Conservation (phyloP, 805 yeast species). For the Hanseniaspora osmophila region DNA sequence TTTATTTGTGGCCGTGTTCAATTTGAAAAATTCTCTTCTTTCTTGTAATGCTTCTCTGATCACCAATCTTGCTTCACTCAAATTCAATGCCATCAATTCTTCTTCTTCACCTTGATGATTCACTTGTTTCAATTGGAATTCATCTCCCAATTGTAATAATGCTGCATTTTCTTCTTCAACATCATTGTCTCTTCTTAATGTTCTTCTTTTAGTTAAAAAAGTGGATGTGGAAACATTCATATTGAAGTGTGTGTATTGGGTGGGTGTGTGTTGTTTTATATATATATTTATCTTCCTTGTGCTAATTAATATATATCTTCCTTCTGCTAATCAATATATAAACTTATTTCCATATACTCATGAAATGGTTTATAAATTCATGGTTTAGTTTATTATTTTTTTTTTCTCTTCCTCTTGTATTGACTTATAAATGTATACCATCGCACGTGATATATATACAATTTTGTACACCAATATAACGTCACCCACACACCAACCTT, state of each 20-base stretch:
- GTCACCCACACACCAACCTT: too few relatives aligned
- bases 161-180: constrained; percentile 92
- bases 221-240: constrained; percentile 90
- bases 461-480: too few relatives aligned
- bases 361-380: too few relatives aligned
- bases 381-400: too few relatives aligned
- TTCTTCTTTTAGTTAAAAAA: constrained; percentile 69
- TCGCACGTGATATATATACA: too few relatives aligned
- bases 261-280: background rate
- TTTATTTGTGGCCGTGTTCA: too few relatives aligned
- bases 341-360: too few relatives aligned
- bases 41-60: constrained; percentile 82
- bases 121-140: constrained; percentile 68
- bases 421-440: too few relatives aligned
- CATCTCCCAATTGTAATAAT: constrained; percentile 77
- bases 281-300: background rate
- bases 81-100: constrained; percentile 69
- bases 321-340: too few relatives aligned
- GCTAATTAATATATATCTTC: too few relatives aligned
- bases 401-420: too few relatives aligned
- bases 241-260: constrained; percentile 1
- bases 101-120: constrained; percentile 69
- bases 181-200: constrained; percentile 33
- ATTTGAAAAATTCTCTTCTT: constrained; percentile 37
- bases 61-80: constrained; percentile 79